Evolutionary conservation across 2,329 filamentous ascomycete species (phyloP), one percentile per base, ranked within the genome.

Genomic region (Trichoderma aggressivum): DNA sequence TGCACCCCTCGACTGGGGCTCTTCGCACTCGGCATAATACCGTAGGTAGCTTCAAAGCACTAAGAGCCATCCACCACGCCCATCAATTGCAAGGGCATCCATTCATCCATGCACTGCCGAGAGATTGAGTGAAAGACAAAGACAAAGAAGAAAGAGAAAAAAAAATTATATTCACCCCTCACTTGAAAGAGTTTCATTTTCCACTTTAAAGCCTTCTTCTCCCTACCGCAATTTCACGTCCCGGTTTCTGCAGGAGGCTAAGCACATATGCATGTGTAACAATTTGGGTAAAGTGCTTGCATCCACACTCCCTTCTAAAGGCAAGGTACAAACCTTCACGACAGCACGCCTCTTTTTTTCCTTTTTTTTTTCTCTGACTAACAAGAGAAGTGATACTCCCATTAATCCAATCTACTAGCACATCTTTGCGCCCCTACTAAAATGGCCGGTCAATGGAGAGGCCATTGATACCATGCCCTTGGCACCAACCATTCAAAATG

Each of bases 231-330:
- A 8, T 4, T 55, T 24, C 16, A 11, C 12, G 18, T n/a, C n/a
- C n/a, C n/a, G n/a, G n/a, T 26, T 28, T 67, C 62, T 61, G 55
- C 55, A 71, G 39, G 70, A 71, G 70, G 55, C 30, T 34, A 43
- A 58, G 62, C 61, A 47, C 30, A 61, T 71, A 66, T 71, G 70
- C 70, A 71, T 34, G 62, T 67, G 62, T 61, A 28, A 61, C 70
- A 60, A 26, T 2, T 61, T 60, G 36, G 24, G 43, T 71, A 61
- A 66, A 71, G 55, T 67, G 56, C 62, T 66, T 71, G 62, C 62
- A 67, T 67, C n/a, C 32, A 50, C 50, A 34, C 61, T 60, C 61
- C 53, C 39, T 68, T 65, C 55, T 24, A 14, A 14, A 39, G 10
- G 21, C 30, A 36, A 24, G 16, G 30, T 55, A 53, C 47, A 53